Base-by-base conservation (phyloP, 2,329 filamentous ascomycete species). In the Scedosporium boydii region DNA sequence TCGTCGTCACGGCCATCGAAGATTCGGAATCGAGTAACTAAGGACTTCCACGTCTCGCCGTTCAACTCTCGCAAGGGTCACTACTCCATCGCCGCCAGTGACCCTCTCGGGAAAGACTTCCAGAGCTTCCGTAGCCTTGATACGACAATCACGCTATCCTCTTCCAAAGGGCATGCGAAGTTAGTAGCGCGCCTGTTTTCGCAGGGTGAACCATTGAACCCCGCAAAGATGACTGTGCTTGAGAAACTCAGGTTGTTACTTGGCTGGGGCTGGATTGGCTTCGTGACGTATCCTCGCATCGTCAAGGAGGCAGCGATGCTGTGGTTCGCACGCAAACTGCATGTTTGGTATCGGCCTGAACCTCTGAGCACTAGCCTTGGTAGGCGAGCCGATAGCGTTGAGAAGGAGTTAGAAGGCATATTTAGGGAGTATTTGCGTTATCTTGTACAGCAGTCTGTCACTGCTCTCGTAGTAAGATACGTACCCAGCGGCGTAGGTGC, bases 41-140 rank as follows among this genome's bases (percentile, higher is more conserved):
- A 93, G 67, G 87, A 90, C 66, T 90, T 92, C 66, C 88, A 91
- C 69, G 87, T 91, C 18, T 91, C 87, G 1, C 87, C 87, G 0
- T 92, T 92, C 77, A 92, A 89, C 70, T 83, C 81, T 5, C 77
- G 81, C 34, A 80, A 81, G 60, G 83, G 83, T 2, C 74, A 73
- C 0, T 87, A 85, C 68, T 82, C 78, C 1, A 68, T 86, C 14
- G 67, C 74, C 10, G 77, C 80, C 1, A 72, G 71, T 63, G 81
- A 87, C 53, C 73, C 72, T 10, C 72, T 85, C 10, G 59, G 44
- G 3, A 5, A 26, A 21, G 70, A 67, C 3, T 73, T 77, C 70
- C 68, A 75, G 27, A 73, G 71, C 9, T 71, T 72, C 59, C 71
- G 74, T 21, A 70, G 71, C 3, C 76, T 90, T 42, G 78, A 87